Conservation (phyloP, 192 early-diverging fungal genomes). For the Helicostylum pulchrum region DNA sequence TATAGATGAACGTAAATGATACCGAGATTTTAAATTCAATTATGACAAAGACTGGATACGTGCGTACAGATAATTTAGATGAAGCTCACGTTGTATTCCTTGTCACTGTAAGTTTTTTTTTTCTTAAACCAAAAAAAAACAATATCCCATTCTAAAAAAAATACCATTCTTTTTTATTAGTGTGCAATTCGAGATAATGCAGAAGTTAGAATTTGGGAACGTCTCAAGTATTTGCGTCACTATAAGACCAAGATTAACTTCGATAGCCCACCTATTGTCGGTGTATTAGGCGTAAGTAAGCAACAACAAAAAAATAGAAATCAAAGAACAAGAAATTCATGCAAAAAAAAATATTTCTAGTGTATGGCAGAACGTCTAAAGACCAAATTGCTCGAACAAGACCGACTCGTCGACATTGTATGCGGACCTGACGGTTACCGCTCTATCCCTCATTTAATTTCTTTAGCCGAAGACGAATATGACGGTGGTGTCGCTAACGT, state of each 20-base stretch:
- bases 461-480: slow-evolving; percentile 57
- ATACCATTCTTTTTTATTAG: not conserved
- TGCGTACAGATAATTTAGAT: slow-evolving; percentile 48
- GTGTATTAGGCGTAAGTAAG: slow-evolving; percentile 60
- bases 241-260: slow-evolving; percentile 52
- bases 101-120: slow-evolving; percentile 49
- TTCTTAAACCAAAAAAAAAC: not conserved
- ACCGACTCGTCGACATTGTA: slow-evolving; percentile 70
- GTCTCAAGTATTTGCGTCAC: slow-evolving; percentile 55
- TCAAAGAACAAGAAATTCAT: not conserved
- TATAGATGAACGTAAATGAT: slow-evolving; percentile 74
- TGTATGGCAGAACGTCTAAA: slow-evolving; percentile 81
- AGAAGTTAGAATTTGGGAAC: slow-evolving; percentile 69
- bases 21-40: slow-evolving; percentile 76
- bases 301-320: not conserved
- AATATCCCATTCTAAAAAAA: not conserved
- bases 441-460: slow-evolving; percentile 69
- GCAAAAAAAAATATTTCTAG: slow-evolving; percentile 14
- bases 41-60: slow-evolving; percentile 64
- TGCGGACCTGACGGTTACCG: slow-evolving; percentile 78
- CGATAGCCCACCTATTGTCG: slow-evolving; percentile 61
- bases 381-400: slow-evolving; percentile 63
- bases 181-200: slow-evolving; percentile 80
- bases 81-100: slow-evolving; percentile 69
- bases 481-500: slow-evolving; percentile 72